Evolutionary conservation across 2,329 filamentous ascomycete genomes (phyloP).

Genomic region (Cryoendolithus antarcticus): DNA sequence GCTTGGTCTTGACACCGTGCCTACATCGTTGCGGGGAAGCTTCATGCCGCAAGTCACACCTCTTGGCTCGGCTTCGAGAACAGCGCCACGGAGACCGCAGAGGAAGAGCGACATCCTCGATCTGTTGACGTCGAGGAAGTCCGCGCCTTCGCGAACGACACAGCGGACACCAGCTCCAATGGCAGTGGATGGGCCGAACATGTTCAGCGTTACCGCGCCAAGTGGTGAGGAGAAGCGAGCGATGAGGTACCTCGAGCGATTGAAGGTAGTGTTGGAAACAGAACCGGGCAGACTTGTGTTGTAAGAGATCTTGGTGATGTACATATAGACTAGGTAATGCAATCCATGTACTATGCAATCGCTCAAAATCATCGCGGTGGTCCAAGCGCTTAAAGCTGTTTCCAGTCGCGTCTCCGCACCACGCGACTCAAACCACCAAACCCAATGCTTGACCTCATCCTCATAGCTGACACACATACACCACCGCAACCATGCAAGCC

Average conservation of each 20-base stretch:
- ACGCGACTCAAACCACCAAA: too few relatives aligned
- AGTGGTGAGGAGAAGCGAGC: constrained; percentile 73
- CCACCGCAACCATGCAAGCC: too few relatives aligned
- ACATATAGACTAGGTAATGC: too few relatives aligned
- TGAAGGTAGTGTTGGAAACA: constrained; percentile 71
- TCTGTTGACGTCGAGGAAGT: constrained; percentile 42
- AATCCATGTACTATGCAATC: too few relatives aligned
- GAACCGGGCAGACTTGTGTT: constrained; percentile 65
- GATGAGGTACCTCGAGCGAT: constrained; percentile 66
- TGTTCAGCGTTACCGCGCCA: constrained; percentile 71
- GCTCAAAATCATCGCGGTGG: too few relatives aligned
- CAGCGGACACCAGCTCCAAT: constrained; percentile 12
- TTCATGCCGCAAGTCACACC: constrained; percentile 60
- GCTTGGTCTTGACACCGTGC: constrained; percentile 53
- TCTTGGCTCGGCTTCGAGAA: constrained; percentile 34
- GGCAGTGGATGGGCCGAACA: constrained; percentile 46
- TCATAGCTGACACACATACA: too few relatives aligned
- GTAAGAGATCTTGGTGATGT: constrained; percentile 14
- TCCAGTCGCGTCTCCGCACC: too few relatives aligned
- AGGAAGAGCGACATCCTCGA: constrained; percentile 69
- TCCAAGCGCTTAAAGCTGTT: too few relatives aligned
- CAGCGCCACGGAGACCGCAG: constrained; percentile 14
- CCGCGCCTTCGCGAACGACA: constrained; percentile 1
- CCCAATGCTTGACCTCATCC: too few relatives aligned
- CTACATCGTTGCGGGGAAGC: constrained; percentile 43